A percentile compares a stretch with the other conserved stretches of the same genome.
Evolutionary conservation across 2,329 filamentous ascomycete genomes (phyloP).

Genomic region (Blumeria graminis): DNA sequence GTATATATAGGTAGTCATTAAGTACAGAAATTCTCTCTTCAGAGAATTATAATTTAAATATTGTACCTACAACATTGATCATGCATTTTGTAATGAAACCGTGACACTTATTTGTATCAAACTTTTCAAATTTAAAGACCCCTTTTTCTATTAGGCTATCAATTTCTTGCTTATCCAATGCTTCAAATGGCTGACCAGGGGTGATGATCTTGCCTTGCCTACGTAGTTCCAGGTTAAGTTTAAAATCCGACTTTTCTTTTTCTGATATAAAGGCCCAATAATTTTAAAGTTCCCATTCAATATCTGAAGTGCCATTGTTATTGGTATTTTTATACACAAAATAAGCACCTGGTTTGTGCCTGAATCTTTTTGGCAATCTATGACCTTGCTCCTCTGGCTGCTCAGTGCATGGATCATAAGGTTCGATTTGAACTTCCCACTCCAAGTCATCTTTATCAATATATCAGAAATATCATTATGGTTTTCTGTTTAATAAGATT

Average conservation of each 20-base stretch:
- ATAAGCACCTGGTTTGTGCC: background rate
- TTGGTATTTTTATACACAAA: background rate
- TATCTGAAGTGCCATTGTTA: background rate
- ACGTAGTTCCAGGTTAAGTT: background rate
- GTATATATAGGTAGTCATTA: no score
- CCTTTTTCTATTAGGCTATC: background rate
- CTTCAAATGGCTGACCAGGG: background rate
- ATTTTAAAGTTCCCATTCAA: background rate
- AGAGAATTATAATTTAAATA: no score
- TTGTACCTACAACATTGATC: no score
- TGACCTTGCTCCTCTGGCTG: background rate
- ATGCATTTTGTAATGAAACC: no score
- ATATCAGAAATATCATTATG: background rate
- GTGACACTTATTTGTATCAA: background rate
- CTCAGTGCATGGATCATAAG: background rate
- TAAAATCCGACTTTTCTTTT: background rate
- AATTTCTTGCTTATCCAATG: background rate
- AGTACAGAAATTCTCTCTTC: no score
- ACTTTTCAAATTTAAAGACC: background rate
- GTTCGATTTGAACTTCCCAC: background rate
- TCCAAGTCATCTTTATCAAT: background rate
- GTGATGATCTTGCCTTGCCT: background rate
- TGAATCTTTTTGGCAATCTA: background rate
- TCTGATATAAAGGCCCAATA: background rate
- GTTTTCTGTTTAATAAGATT: slow-evolving; percentile 2